Evolutionary conservation across 2,329 filamentous ascomycete species (phyloP), one percentile per base, ranked within the genome.

Genomic region (Neofusicoccum cordaticola): DNA sequence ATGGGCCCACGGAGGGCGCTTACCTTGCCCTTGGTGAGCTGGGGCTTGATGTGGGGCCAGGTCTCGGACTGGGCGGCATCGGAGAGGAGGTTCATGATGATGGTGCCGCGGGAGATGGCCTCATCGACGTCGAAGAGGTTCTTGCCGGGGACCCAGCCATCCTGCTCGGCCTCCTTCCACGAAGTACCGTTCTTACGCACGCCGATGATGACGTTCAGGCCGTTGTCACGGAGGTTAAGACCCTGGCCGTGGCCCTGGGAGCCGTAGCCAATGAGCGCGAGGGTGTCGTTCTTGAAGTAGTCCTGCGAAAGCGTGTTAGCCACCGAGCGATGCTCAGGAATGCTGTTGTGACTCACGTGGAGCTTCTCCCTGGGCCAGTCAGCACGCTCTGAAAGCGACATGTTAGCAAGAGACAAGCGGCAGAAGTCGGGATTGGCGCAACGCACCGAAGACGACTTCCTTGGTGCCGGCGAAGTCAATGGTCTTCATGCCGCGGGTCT

Each of bases 341-440:
- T 48, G 51, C 31, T 66, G 17, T 11, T 22, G 17, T 79, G 75
- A 87, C 89, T 84, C 83, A 95, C 92, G 79, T 95, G 85, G 79
- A 99, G 92, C 90, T 97, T 98, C 86, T 97, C 94, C 81, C 90
- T 88, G 72, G 95, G 95, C 95, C 95, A 99, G 85, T 99, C 95
- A 79, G 87, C 91, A 84, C 95, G 93, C 88, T 99, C 95, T 95
- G 75, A 67, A 73, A 51, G 69, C 34, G 58, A 58, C 60, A 22
- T 34, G 61, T 71, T 65, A 72, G 68, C 65, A 45, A 67, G 77
- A 66, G 79, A 75, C 64, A 27, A 66, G 68, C 65, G 71, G 68
- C 68, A 67, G 37, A 17, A 45, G 31, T n/a, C 8, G 47, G 17
- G 2, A 57, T 48, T 31, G n/a, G 41, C 35, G 65, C 41, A 63